A percentile compares a stretch with the other conserved stretches of the same genome.
These are phyloP conservation scores for Solanum hybrid DNA, from an alignment of 305 asterid genomes.

Conservation along the genomic window DNA sequence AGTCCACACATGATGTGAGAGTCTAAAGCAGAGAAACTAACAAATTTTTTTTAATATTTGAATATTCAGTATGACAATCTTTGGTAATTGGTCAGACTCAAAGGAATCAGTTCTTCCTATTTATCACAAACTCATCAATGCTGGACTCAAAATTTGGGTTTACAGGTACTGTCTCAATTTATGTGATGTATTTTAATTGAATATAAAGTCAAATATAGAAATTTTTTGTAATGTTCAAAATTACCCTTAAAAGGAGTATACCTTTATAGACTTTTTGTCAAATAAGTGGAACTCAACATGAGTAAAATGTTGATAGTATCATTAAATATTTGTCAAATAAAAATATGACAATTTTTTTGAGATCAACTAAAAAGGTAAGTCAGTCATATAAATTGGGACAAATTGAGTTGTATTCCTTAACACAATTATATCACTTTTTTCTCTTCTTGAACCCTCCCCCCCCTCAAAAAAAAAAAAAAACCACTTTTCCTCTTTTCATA, in stretches of 20 bases:
- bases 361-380: background rate
- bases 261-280: background rate
- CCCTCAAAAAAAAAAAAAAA: too few species aligned
- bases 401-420: background rate
- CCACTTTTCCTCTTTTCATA: background rate
- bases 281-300: background rate
- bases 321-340: too few species aligned
- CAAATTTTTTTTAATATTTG: background rate
- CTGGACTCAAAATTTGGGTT: slow-evolving; percentile 74
- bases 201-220: too few species aligned
- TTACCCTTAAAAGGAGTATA: background rate
- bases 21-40: background rate
- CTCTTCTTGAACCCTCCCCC: background rate
- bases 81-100: slow-evolving; percentile 43
- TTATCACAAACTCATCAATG: slow-evolving; percentile 69
- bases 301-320: background rate
- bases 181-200: too few species aligned
- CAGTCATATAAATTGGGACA: too few species aligned
- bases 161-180: slow-evolving; percentile 43
- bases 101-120: slow-evolving; percentile 72
- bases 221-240: background rate
- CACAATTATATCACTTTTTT: background rate
- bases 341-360: too few species aligned
- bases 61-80: slow-evolving; percentile 59
- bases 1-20: background rate